Evolutionary conservation across 2,329 filamentous ascomycete species (phyloP), one percentile per base, ranked within the genome.

Genomic region (Mycosphaerella arachidis): DNA sequence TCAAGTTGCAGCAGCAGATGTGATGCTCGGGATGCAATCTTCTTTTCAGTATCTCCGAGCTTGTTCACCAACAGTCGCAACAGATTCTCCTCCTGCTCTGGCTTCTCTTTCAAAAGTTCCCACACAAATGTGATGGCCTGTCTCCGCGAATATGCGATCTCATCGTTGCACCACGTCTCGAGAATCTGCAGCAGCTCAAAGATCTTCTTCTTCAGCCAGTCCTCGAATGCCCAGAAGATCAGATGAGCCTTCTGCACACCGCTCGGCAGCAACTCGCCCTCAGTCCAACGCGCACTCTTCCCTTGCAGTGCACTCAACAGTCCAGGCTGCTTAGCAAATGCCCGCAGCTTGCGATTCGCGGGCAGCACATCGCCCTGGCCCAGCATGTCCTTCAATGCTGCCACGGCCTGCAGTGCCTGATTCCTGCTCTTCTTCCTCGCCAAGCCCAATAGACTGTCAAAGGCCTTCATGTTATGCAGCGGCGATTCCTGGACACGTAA

Each of bases 401-500:
- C 89, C 56, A 97, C 82, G n/a, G 95, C 92, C 71, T 92, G 89
- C 59, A 99, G 86, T 7, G 94, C 93, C 72, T 96, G 92, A 24
- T 90, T 90, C 74, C 95, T 89, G 72, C 91, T 97, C 75, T 92
- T 91, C 78, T 99, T 99, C 70, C 86, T 88, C n/a, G 92, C 91
- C 48, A 99, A 78, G 1, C 78, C 84, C 66, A 97, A 81, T 51
- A 99, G 79, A 63, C 86, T 91, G 68, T 97, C 93, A 63, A 97
- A 86, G 0, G 92, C 89, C 71, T 94, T 93, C 64, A 86, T 87
- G 63, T 92, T 97, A 75, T 99, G 94, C 55, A 97, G 79, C 18
- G 94, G 94, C 8, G 95, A 97, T 75, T 99, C 94, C 78, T 99
- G 95, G 12, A 97, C 87, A 58, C 94, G 89, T 67, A 99, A 81